A percentile compares a stretch with the other conserved stretches of the same genome.
These are phyloP conservation scores for Cystobasidium slooffiae DNA, from an alignment of 1,284 basidiomycete genomes.

Conservation along the genomic window DNA sequence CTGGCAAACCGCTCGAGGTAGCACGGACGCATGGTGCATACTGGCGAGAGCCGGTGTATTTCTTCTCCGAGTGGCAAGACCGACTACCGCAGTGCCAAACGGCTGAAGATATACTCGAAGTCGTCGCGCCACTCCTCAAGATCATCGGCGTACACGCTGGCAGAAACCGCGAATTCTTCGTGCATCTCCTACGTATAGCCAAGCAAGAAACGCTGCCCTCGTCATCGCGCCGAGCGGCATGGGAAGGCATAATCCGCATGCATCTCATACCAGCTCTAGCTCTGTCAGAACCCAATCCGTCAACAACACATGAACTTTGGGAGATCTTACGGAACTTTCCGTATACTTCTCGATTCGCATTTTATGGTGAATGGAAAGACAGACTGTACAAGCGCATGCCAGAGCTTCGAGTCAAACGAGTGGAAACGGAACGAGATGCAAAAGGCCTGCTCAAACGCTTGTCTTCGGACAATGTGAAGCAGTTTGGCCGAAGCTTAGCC, in stretches of 20 bases:
- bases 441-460: conserved; percentile 79
- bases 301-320: conserved; percentile 87
- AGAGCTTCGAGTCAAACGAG: conserved; percentile 57
- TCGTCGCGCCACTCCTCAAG: conserved; percentile 55
- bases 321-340: conserved; percentile 77
- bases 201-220: conserved; percentile 20
- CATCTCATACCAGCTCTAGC: conserved; percentile 86
- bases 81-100: conserved; percentile 69
- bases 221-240: conserved; percentile 56
- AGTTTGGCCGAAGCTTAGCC: conserved; percentile 83
- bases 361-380: conserved; percentile 96
- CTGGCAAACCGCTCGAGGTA: conserved; percentile 30
- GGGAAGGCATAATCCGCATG: conserved; percentile 78
- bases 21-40: conserved; percentile 11
- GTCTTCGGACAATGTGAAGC: conserved; percentile 74
- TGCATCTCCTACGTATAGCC: conserved; percentile 62
- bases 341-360: conserved; percentile 76
- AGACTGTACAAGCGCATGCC: conserved; percentile 61
- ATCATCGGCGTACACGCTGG: conserved; percentile 76
- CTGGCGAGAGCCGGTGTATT: conserved; percentile 73
- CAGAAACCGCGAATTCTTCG: conserved; percentile 69
- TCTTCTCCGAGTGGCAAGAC: conserved; percentile 81
- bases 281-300: conserved; percentile 80
- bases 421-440: conserved; percentile 64
- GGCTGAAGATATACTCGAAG: conserved; percentile 66